phyloP scores from a whole-genome alignment of 148 eudicot genomes.

The Polygonum aviculare region DNA sequence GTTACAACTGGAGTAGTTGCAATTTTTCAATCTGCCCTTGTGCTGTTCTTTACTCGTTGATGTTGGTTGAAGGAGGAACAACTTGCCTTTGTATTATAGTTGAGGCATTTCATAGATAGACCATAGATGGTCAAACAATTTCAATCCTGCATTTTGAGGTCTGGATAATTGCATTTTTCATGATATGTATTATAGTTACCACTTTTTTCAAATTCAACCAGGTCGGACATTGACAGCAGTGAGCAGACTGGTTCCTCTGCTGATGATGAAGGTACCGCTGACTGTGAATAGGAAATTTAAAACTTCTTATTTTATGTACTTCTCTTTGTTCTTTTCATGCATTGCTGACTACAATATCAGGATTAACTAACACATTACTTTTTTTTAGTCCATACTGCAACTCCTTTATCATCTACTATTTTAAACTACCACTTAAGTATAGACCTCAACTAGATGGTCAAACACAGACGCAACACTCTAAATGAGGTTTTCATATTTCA shows the following conservation, averaged over 20 bases:
- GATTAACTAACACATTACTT: neutral
- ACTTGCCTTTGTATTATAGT: neutral
- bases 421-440: too few relatives aligned
- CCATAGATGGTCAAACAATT: neutral
- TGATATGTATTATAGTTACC: neutral
- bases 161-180: neutral
- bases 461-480: too few relatives aligned
- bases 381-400: neutral
- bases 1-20: neutral
- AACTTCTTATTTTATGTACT: neutral
- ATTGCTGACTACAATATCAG: neutral
- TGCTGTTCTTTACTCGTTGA: neutral
- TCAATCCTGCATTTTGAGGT: neutral
- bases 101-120: neutral
- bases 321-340: neutral
- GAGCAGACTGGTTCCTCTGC: conserved; percentile 19
- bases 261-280: conserved; percentile 44
- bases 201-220: conserved; percentile 16
- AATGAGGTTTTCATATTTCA: neutral
- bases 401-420: too few relatives aligned
- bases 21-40: neutral
- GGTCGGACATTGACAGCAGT: conserved; percentile 49
- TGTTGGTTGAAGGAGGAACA: neutral
- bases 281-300: neutral
- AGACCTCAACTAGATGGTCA: too few relatives aligned